Base-by-base conservation (phyloP, 345 rosid species). In the Eucalyptus pauciflora region DNA sequence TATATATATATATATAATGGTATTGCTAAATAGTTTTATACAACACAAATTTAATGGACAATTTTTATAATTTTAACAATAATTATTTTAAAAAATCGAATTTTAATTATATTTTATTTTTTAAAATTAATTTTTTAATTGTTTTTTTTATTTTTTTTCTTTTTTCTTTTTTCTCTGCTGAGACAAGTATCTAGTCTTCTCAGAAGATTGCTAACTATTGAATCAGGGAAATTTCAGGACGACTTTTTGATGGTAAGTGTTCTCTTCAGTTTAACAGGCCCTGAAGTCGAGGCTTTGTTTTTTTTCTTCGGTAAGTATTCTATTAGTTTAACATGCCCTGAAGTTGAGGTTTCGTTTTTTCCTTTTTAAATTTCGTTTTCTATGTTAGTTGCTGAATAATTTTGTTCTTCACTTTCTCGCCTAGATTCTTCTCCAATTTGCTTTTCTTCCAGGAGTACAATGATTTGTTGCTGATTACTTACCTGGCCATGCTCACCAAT, bases 401-500 rank as follows among this genome's bases (percentile, higher is more conserved):
- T 27, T 45, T 16, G 52, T 50, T 24, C 64, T 25, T 27, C 50
- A 50, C 64, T 22, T 45, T 54, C 10, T 52, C 14, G 14, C n/a
- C 41, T 33, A 41, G 50, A 33, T 69, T 71, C 45, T 49, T 33
- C 60, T 48, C 41, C 50, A 20, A 22, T 50, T 43, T 88, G 49
- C 31, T 37, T 5, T 56, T 27, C 83, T 88, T 88, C 16, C 94
- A 96, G 99, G 99, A 96, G 89, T 97, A 97, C 92, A 97, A 94
- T 81, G 99, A 97, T 88, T 96, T 96, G 24, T 90, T 97, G 90
- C 93, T 97, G 94, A 93, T 96, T 71, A 91, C 97, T 71, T 97
- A 96, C 91, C 93, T 97, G 90, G 98, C 99, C 86, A 96, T 95
- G 98, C 90, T 98, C 91, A 94, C 99, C 79, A 98, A 95, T 90